Evolutionary conservation across 148 eudicot genomes (phyloP), one percentile per base, ranked within the genome.

Genomic region (Silene uniflora): DNA sequence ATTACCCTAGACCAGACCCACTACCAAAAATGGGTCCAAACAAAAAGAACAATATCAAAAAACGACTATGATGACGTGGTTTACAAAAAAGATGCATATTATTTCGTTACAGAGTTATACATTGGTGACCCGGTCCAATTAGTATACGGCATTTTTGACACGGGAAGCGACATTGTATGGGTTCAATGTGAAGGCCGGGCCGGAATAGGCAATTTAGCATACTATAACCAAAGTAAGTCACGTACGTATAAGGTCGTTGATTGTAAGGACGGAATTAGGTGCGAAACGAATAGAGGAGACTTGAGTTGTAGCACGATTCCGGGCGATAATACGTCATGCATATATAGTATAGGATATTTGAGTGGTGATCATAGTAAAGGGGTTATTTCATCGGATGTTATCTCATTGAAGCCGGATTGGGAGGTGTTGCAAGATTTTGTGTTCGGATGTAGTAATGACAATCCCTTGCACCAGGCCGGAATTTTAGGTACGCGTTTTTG

Each of bases 11-110:
- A 63, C 25, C 64, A 24, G 17, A 54, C 60, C 24, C 72, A 78
- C 63, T 64, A 49, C 66, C 19, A 52, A 18, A 54, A 47, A 23
- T 72, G 80, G 80, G 12, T 52, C 13, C 10, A 64, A 52, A 63
- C 78, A 18, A 55, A 76, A 56, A 21, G 39, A 24, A 11, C 6
- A 3, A 9, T 14, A 3, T 63, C 67, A 13, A 16, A 10, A 16
- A 78, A 72, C 12, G 72, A 16, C 5, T 12, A 62, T 7, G n/a
- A 47, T 9, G 72, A 52, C 6, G 11, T 54, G 4, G 6, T 9
- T 8, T 7, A 5, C 24, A 3, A 9, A 0, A 58, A 21, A 10
- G 16, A 14, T 3, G 14, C 16, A 32, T 27, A 6, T 0, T 7
- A 3, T 2, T 21, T 55, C 32, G 49, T 67, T 29, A 67, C 35